Evolutionary conservation across 768 basidiomycete genomes (phyloP), one percentile per base, ranked within the genome.

Genomic region (Kwoniella europaea): DNA sequence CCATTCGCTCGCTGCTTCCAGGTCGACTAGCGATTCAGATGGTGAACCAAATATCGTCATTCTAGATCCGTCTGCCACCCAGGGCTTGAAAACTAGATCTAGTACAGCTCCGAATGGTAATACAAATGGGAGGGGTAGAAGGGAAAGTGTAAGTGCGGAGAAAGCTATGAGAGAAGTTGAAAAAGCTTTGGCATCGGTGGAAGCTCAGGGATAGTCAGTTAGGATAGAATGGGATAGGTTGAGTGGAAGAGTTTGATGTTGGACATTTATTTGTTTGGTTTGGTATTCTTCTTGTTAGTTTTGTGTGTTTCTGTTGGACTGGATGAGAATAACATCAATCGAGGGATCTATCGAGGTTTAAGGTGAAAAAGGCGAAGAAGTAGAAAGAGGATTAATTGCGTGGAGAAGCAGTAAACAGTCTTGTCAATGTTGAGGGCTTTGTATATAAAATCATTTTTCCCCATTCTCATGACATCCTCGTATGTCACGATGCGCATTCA

Each of bases 91-190:
- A 16, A 71, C 50, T 0, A 35, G 18, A 15, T 52, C 44, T 35
- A 69, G 41, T 20, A 41, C 29, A 0, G 43, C 20, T 16, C 15
- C n/a, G 3, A 56, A 56, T 50, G 63, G 35, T 42, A 65, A 12
- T 55, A 60, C 69, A 62, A 72, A 64, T 57, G 65, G 68, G 24
- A 70, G 20, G 55, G 59, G 53, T 43, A 55, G 74, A 56, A 72
- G 78, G 71, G 80, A 79, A 52, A 79, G 79, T 53, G 54, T 76
- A 42, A 77, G 76, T 68, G 82, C 82, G 12, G 82, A 83, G n/a
- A 80, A 79, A 69, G 82, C 82, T 7, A 58, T 83, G 78, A 76
- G 72, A 60, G 79, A 82, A 69, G 80, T 83, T 10, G 66, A 78
- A 68, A 75, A 75, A 63, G 82, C 82, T 42, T 29, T 83, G 71